Conservation (phyloP, 768 basidiomycete genomes). For the Rhodocollybia butyracea region DNA sequence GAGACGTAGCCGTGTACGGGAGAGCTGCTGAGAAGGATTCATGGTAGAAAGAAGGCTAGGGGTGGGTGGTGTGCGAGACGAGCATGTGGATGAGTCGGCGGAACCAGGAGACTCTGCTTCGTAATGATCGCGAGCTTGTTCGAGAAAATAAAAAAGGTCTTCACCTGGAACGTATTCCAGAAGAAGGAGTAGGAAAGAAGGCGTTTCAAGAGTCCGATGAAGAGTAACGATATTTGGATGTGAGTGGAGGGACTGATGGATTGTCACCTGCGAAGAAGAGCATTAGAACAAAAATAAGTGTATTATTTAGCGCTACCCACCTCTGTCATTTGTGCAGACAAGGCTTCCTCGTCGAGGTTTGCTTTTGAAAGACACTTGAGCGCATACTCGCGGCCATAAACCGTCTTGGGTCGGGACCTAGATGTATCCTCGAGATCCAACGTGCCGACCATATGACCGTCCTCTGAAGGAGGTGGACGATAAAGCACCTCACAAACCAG, state of each 20-base stretch:
- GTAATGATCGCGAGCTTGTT: constrained; percentile 89
- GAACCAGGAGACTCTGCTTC: constrained; percentile 38
- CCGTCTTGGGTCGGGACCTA: constrained; percentile 30
- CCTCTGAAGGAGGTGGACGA: constrained; percentile 46
- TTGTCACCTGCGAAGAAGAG: constrained; percentile 61
- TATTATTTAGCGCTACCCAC: constrained; percentile 32
- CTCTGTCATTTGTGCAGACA: constrained; percentile 90
- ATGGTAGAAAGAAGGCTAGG: constrained; percentile 87
- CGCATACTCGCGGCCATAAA: constrained; percentile 84
- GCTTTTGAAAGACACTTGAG: constrained; percentile 95
- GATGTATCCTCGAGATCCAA: constrained; percentile 50
- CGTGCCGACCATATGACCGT: constrained; percentile 53
- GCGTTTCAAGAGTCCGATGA: constrained; percentile 89
- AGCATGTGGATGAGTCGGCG: constrained; percentile 37
- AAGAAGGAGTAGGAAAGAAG: constrained; percentile 86
- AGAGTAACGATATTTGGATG: constrained; percentile 96
- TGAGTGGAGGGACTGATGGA: constrained; percentile 87
- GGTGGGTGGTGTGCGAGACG: constrained; percentile 83
- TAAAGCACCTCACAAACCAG: constrained; percentile 74
- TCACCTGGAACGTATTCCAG: constrained; percentile 96
- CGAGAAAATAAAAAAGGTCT: constrained; percentile 97
- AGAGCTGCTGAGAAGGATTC: constrained; percentile 77
- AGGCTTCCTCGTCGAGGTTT: constrained; percentile 84
- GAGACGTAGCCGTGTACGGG: constrained; percentile 82
- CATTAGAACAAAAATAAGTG: constrained; percentile 5